Conservation (phyloP, 345 rosid species). For the Arabidopsis thaliana region TAIR10.1 NC_003074.8:20807501-20808000, state of each 20-base stretch:
- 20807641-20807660: background rate
- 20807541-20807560: background rate
- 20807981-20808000: background rate
- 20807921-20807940: conserved; percentile 95
- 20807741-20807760: background rate
- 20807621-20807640: background rate
- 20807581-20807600: background rate
- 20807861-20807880: conserved; percentile 64
- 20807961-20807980: background rate
- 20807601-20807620: background rate
- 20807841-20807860: conserved; percentile 9
- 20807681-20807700: background rate
- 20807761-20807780: background rate
- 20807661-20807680: background rate
- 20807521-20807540: background rate
- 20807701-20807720: background rate
- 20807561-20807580: too few species aligned
- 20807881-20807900: conserved; percentile 77
- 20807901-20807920: conserved; percentile 38
- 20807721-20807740: background rate
- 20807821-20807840: conserved; percentile 48
- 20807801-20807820: conserved; percentile 38
- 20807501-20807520: conserved; percentile 75
- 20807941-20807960: background rate
- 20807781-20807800: conserved; percentile 35